Conservation (phyloP, 106 monocot genomes). For the Acorus gramineus region DNA sequence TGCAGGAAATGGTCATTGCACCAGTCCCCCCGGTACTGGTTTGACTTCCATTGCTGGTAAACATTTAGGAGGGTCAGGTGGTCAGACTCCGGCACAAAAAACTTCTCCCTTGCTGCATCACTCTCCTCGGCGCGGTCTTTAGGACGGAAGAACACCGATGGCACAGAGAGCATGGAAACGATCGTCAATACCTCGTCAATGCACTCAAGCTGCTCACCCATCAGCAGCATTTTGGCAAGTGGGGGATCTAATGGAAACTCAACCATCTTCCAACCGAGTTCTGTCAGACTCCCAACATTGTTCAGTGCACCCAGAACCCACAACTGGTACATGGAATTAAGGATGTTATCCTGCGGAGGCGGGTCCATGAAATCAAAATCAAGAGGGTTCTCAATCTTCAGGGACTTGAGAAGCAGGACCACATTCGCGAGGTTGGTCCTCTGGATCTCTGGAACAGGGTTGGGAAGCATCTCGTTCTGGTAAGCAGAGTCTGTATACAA, state of each 20-base stretch:
- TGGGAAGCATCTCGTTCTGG: constrained; percentile 89
- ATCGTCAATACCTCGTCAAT: constrained; percentile 79
- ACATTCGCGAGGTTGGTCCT: constrained; percentile 92
- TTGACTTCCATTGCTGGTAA: constrained; percentile 82
- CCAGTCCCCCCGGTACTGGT: constrained; percentile 85
- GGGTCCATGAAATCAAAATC: constrained; percentile 99
- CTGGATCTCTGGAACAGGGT: constrained; percentile 87
- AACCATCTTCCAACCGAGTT: constrained; percentile 96
- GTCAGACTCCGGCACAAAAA: constrained; percentile 96
- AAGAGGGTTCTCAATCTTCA: constrained; percentile 76
- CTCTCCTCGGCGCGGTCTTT: constrained; percentile 93
- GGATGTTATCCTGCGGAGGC: constrained; percentile 93
- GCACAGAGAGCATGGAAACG: constrained; percentile 96
- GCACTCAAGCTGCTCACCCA: constrained; percentile 75
- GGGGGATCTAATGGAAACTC: constrained; percentile 96
- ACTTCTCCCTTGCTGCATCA: constrained; percentile 93
- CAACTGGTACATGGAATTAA: constrained; percentile 95
- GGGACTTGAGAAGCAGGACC: constrained; percentile 74
- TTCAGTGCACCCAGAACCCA: constrained; percentile 96
- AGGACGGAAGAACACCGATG: constrained; percentile 88
- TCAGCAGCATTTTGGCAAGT: constrained; percentile 90
- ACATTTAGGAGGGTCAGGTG: constrained; percentile 89
- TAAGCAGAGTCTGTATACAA: constrained; percentile 85
- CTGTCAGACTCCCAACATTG: constrained; percentile 75
- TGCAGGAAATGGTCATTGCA: constrained; percentile 92